Evolutionary conservation across 208 protist genomes (phyloP).

Genomic region (Porcisia deanei): DNA sequence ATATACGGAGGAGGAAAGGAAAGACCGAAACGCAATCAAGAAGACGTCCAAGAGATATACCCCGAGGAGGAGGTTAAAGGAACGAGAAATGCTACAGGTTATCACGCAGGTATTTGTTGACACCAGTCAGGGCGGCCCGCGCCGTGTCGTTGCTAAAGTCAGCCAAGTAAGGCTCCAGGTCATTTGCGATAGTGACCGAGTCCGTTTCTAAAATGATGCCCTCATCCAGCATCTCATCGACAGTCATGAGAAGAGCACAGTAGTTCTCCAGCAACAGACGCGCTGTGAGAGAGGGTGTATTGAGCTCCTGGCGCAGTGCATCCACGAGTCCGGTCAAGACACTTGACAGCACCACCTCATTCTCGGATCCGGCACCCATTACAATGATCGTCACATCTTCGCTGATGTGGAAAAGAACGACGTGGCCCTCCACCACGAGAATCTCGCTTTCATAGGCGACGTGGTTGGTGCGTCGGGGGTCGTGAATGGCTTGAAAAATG

Average conservation of each 20-base stretch:
- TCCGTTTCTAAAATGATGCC: constrained; percentile 88
- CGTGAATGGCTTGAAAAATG: constrained; percentile 51
- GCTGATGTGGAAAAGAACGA: constrained; percentile 62
- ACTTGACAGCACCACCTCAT: constrained; percentile 76
- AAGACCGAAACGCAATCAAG: neutral
- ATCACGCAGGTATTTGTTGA: constrained; percentile 87
- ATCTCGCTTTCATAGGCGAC: constrained; percentile 63
- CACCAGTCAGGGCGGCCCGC: constrained; percentile 65
- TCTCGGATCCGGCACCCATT: constrained; percentile 79
- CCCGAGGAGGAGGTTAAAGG: neutral
- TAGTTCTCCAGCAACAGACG: constrained; percentile 82
- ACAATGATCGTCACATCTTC: constrained; percentile 79
- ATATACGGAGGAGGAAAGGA: neutral
- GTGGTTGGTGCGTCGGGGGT: constrained; percentile 20
- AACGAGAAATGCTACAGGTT: constrained; percentile 43
- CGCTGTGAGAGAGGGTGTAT: constrained; percentile 48
- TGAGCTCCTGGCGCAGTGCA: constrained; percentile 57
- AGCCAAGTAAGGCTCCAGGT: constrained; percentile 65
- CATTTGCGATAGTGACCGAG: constrained; percentile 41
- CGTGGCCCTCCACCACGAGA: constrained; percentile 72
- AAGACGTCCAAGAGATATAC: neutral
- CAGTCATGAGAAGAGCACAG: constrained; percentile 81
- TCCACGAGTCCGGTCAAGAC: constrained; percentile 74
- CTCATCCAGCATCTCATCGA: constrained; percentile 92
- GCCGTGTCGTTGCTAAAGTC: constrained; percentile 64